phyloP scores from a whole-genome alignment of 2,329 filamentous ascomycete species.

The Ophiostoma sp. region DNA sequence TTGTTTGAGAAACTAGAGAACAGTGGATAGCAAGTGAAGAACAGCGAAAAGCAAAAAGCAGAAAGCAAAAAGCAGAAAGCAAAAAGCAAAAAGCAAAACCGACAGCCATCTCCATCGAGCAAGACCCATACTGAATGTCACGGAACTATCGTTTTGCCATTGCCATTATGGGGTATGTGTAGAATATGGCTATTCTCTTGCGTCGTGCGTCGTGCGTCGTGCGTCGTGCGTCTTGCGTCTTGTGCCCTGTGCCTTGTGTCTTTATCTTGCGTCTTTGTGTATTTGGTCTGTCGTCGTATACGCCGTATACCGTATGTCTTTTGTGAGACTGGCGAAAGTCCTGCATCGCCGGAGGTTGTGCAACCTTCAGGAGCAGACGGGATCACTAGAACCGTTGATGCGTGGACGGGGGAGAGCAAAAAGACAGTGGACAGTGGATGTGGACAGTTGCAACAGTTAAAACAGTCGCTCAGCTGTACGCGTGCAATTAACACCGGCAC shows the following conservation, averaged over 20 bases:
- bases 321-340: neutral
- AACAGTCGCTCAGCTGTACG: too few relatives aligned
- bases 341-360: neutral
- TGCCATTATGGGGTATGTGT: neutral
- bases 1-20: conserved; percentile 11
- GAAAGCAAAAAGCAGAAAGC: neutral
- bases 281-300: neutral
- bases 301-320: too few relatives aligned
- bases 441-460: too few relatives aligned
- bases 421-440: too few relatives aligned
- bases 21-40: neutral
- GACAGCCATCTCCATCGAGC: conserved; percentile 9
- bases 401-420: too few relatives aligned
- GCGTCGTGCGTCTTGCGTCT: neutral
- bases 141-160: neutral
- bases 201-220: neutral
- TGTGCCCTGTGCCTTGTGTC: neutral
- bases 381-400: neutral
- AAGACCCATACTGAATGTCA: conserved; percentile 5
- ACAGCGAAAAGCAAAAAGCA: neutral
- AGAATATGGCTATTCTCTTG: neutral
- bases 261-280: too few relatives aligned
- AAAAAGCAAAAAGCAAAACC: neutral
- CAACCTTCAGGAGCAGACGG: neutral
- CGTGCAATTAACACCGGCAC: neutral